Conservation (phyloP, 2,329 filamentous ascomycete species). For the Colletotrichum paranaense region DNA sequence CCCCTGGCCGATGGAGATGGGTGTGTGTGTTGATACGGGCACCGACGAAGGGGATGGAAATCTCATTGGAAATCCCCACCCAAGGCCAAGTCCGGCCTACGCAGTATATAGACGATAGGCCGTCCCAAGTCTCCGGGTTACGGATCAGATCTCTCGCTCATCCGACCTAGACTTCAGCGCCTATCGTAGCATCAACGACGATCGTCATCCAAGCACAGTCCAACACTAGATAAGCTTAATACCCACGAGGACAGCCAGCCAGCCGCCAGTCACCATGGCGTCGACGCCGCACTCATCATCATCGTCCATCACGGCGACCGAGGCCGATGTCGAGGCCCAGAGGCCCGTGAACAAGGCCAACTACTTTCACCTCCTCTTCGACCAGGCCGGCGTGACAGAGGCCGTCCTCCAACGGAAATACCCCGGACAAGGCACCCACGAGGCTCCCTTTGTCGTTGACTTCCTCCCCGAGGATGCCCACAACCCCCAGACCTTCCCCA, state of each 20-base stretch:
- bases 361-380: slow-evolving; percentile 65
- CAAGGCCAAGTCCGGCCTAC: slow-evolving; percentile 3
- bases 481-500: slow-evolving; percentile 70
- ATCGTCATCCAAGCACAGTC: not conserved
- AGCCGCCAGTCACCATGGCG: slow-evolving; percentile 15
- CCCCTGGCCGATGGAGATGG: slow-evolving; percentile 24
- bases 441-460: slow-evolving; percentile 71
- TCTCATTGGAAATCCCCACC: slow-evolving; percentile 27
- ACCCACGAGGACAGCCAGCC: not conserved
- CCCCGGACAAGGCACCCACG: slow-evolving; percentile 68
- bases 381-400: slow-evolving; percentile 68
- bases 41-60: slow-evolving; percentile 30
- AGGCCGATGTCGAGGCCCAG: slow-evolving; percentile 56
- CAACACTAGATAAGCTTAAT: slow-evolving; percentile 9
- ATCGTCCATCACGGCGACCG: slow-evolving; percentile 48
- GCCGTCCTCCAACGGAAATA: slow-evolving; percentile 68
- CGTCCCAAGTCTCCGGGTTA: slow-evolving; percentile 18
- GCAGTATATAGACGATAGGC: slow-evolving; percentile 25
- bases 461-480: slow-evolving; percentile 73
- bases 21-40: slow-evolving; percentile 21
- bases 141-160: slow-evolving; percentile 17
- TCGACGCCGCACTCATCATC: slow-evolving; percentile 40
- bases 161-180: slow-evolving; percentile 6
- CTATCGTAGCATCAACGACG: slow-evolving; percentile 4
- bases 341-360: slow-evolving; percentile 46